A percentile compares a stretch with the other conserved stretches of the same genome.
Evolutionary conservation across 257 asterid species (phyloP).

Genomic region (Gentiana straminea): DNA sequence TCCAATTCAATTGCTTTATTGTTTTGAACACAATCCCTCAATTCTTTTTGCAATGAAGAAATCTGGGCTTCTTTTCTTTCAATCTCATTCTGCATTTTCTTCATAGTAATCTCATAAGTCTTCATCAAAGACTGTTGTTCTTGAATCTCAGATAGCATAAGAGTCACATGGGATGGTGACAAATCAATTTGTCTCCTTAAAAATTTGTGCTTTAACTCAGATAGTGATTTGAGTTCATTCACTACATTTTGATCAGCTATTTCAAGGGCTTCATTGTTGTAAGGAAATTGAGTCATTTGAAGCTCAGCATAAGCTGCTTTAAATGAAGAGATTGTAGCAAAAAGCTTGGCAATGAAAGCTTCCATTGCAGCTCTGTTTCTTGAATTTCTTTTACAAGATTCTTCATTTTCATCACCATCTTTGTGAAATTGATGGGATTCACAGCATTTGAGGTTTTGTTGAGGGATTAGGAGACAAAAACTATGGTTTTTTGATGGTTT

Average conservation of each 20-base stretch:
- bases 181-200: slow-evolving; percentile 61
- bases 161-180: slow-evolving; percentile 85
- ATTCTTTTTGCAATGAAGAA: slow-evolving; percentile 14
- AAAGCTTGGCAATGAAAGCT: slow-evolving; percentile 84
- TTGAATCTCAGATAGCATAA: slow-evolving; percentile 88
- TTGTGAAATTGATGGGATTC: slow-evolving; percentile 53
- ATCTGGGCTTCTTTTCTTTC: slow-evolving; percentile 36
- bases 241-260: slow-evolving; percentile 87
- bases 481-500: slow-evolving; percentile 34
- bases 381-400: slow-evolving; percentile 35
- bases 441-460: slow-evolving; percentile 75
- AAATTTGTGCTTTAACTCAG: slow-evolving; percentile 61
- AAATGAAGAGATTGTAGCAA: slow-evolving; percentile 70
- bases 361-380: slow-evolving; percentile 61
- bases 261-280: slow-evolving; percentile 55
- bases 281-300: slow-evolving; percentile 96
- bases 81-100: slow-evolving; percentile 74
- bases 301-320: slow-evolving; percentile 97
- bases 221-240: slow-evolving; percentile 57
- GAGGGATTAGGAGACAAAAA: slow-evolving; percentile 66
- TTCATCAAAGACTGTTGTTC: slow-evolving; percentile 92
- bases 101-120: slow-evolving; percentile 91
- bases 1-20: slow-evolving; percentile 54
- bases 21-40: slow-evolving; percentile 19
- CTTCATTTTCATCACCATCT: slow-evolving; percentile 29